Conservation (phyloP, 2,329 filamentous ascomycete species). For the Cladosporium sp. region DNA sequence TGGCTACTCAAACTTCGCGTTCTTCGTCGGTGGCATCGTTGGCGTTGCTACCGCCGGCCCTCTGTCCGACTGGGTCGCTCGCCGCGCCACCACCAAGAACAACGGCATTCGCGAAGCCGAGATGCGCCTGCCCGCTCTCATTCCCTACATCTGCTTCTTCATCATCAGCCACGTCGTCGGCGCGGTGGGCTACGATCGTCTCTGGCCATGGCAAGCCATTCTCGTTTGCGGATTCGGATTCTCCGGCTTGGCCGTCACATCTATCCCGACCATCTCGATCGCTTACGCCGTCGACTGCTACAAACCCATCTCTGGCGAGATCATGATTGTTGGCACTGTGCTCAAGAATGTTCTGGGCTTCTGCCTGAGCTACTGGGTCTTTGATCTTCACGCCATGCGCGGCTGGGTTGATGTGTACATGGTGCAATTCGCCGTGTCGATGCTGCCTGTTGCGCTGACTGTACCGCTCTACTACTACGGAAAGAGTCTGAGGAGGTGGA, state of each 20-base stretch:
- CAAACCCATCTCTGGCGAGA: slow-evolving; percentile 43
- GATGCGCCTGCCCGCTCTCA: slow-evolving; percentile 54
- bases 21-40: slow-evolving; percentile 39
- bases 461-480: slow-evolving; percentile 41
- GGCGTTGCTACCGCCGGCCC: slow-evolving; percentile 48
- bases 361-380: slow-evolving; percentile 40
- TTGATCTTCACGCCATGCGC: slow-evolving; percentile 33
- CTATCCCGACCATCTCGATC: slow-evolving; percentile 40
- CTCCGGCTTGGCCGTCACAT: slow-evolving; percentile 38
- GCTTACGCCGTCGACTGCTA: slow-evolving; percentile 45
- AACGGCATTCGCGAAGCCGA: slow-evolving; percentile 55
- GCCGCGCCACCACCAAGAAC: slow-evolving; percentile 49
- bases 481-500: slow-evolving; percentile 38
- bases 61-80: slow-evolving; percentile 50
- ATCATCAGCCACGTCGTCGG: slow-evolving; percentile 46
- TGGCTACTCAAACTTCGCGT: slow-evolving; percentile 48
- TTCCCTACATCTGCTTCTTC: slow-evolving; percentile 48
- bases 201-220: slow-evolving; percentile 48
- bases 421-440: slow-evolving; percentile 39
- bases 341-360: slow-evolving; percentile 44
- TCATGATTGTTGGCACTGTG: slow-evolving; percentile 42
- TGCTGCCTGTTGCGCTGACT: slow-evolving; percentile 36
- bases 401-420: slow-evolving; percentile 41
- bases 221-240: slow-evolving; percentile 47
- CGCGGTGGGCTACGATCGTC: slow-evolving; percentile 43